Evolutionary conservation across 2,329 filamentous ascomycete species (phyloP), one percentile per base, ranked within the genome.

Genomic region (Colletotrichum navitas): DNA sequence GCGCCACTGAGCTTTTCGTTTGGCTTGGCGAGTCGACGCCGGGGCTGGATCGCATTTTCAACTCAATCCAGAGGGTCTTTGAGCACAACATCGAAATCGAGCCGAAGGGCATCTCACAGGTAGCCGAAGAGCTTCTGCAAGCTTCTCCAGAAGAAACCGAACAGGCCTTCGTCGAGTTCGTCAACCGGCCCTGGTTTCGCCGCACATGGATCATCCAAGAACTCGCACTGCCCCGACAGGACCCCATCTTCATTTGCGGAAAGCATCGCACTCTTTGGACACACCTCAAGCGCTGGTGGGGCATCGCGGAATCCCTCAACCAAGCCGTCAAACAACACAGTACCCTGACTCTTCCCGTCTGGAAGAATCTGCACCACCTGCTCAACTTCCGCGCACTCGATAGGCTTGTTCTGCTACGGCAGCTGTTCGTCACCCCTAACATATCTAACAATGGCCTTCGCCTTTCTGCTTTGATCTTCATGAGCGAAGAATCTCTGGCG

Each of bases 21-120:
- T 63, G 49, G 74, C 73, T 54, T 54, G 51, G 51, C 29, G 51
- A 54, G 4, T 29, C 51, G 26, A 54, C 51, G 6, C 12, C 51
- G 24, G 29, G 51, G 24, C 29, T 54, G 11, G 16, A 21, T 32
- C 51, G 24, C 26, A 29, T 54, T 54, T 54, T 54, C 16, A 32
- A 54, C 51, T 54, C 51, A 11, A 54, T 54, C 51, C 29, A 26
- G 29, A 32, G 51, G 29, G 51, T 32, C 14, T 14, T 4, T 29
- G 24, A 54, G 26, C 24, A 32, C 51, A 54, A 32, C 51, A 54
- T 29, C 12, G 16, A 32, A 32, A 54, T 32, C 51, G 18, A 29
- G 29, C 51, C 51, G 6, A 5, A 54, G 24, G 24, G 51, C 14
- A 54, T 54, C 10, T 26, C 24, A 1, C 51, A 54, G 51, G 18